phyloP scores from a whole-genome alignment of 192 early-diverging fungal species.

The Coemansia sp. region DNA sequence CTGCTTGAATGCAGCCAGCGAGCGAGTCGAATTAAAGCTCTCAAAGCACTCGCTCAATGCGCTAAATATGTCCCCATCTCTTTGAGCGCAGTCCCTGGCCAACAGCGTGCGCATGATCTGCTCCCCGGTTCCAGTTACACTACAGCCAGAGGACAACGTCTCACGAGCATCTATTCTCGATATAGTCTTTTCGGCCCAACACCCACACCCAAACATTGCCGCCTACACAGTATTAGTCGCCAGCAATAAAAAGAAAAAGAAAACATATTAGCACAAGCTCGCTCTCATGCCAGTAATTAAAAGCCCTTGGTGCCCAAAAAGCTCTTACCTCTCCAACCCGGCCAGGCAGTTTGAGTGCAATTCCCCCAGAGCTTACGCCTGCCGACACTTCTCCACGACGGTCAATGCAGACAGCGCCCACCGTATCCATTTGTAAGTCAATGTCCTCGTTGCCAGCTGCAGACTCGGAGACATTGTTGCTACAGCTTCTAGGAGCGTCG shows the following conservation, averaged over 20 bases:
- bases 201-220: constrained; percentile 80
- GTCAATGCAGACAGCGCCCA: constrained; percentile 84
- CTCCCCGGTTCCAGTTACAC: constrained; percentile 76
- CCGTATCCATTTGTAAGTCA: constrained; percentile 70
- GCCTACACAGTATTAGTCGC: constrained; percentile 58
- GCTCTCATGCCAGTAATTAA: too few species aligned
- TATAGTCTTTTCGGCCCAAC: constrained; percentile 69
- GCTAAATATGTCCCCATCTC: constrained; percentile 18
- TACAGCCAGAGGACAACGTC: constrained; percentile 57
- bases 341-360: constrained; percentile 81
- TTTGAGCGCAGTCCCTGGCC: constrained; percentile 61
- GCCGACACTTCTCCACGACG: constrained; percentile 62
- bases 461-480: background rate
- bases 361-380: constrained; percentile 87
- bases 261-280: too few species aligned
- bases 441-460: background rate
- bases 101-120: constrained; percentile 80
- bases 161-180: constrained; percentile 15
- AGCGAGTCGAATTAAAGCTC: constrained; percentile 2
- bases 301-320: too few species aligned
- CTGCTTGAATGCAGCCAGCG: constrained; percentile 5
- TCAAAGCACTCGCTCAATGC: constrained; percentile 20
- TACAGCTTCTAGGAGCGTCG: too few species aligned
- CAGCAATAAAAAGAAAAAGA: too few species aligned
- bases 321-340: constrained; percentile 78